Evolutionary conservation across 2,329 filamentous ascomycete genomes (phyloP), one percentile per base, ranked within the genome.

Genomic region (Hymenoscyphus scutula): DNA sequence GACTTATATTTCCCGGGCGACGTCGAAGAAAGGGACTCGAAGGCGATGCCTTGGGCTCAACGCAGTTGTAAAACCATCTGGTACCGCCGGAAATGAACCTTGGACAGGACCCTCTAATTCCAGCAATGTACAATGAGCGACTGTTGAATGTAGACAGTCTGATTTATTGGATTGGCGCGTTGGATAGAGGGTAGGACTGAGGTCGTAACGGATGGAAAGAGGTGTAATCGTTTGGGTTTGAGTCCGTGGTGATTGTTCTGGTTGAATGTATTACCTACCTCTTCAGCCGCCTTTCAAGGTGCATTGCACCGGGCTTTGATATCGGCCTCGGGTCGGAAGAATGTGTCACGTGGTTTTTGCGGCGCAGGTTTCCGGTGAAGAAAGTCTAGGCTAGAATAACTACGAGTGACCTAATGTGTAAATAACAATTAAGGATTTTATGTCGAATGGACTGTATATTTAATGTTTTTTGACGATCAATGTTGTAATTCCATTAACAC

Each of bases 41-140:
- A 71, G 69, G 70, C 70, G 65, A 65, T 65, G 70, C 70, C 69
- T 69, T 69, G 57, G 59, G 59, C 61, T 65, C 63, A 70, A 19
- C 53, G 56, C 57, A 57, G 55, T 56, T 51, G 62, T 65, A 65
- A 37, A 59, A 70, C 65, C 71, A 72, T 72, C 67, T 66, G 66
- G 41, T 23, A 48, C n/a, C 7, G 41, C 8, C 19, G 10, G 11
- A 19, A 23, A 48, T 25, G 19, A 48, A 48, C 41, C 41, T 48
- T 48, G 23, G 41, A 48, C 41, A 48, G 11, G 8, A 7, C 41
- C 41, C 41, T 23, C 5, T 6, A 11, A 23, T 11, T 17, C 41
- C n/a, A 23, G 41, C 41, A 23, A n/a, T 48, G 7, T 6, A 48
- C 8, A 11, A 48, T 11, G 41, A 48, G 41, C n/a, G 41, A 23